A percentile compares a stretch with the other conserved stretches of the same genome.
Conservation (phyloP, 2,329 filamentous ascomycete species). For the Pseudofabraea citricarpa region DNA sequence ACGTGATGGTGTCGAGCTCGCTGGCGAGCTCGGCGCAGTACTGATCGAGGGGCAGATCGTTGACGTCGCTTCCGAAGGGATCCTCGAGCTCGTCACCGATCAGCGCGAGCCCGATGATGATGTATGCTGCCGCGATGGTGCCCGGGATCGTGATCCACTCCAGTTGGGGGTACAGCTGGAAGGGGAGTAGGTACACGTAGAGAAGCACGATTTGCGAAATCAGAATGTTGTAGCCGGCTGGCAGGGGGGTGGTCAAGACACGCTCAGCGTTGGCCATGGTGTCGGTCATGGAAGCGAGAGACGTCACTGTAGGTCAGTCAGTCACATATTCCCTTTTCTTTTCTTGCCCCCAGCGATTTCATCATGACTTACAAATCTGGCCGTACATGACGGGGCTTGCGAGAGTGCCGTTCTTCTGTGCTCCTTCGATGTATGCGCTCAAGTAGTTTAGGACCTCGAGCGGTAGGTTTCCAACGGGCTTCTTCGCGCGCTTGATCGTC, state of each 20-base stretch:
- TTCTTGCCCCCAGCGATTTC: no score
- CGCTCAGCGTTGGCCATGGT: constrained; percentile 69
- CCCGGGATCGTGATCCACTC: constrained; percentile 75
- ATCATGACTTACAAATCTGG: constrained; percentile 22
- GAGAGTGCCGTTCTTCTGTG: constrained; percentile 30
- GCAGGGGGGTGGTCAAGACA: constrained; percentile 76
- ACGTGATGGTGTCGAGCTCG: constrained; percentile 66
- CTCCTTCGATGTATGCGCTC: constrained; percentile 31
- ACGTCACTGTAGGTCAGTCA: constrained; percentile 14
- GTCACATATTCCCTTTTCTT: no score
- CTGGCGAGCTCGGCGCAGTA: constrained; percentile 71
- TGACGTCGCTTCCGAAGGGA: constrained; percentile 78
- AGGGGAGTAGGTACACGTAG: constrained; percentile 75
- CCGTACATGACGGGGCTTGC: constrained; percentile 20
- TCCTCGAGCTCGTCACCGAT: constrained; percentile 84
- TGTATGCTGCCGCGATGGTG: constrained; percentile 68
- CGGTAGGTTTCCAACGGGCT: constrained; percentile 76
- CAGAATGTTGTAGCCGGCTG: constrained; percentile 77
- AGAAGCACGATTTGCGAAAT: constrained; percentile 85
- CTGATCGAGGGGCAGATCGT: constrained; percentile 71
- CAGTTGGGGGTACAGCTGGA: constrained; percentile 65
- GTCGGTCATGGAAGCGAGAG: constrained; percentile 62
- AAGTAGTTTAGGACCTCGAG: constrained; percentile 75
- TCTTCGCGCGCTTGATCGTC: constrained; percentile 65
- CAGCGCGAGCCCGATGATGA: constrained; percentile 71